A percentile compares a stretch with the other conserved stretches of the same genome.
Conservation (phyloP, 106 monocot species). For the Ottelia alismoides region DNA sequence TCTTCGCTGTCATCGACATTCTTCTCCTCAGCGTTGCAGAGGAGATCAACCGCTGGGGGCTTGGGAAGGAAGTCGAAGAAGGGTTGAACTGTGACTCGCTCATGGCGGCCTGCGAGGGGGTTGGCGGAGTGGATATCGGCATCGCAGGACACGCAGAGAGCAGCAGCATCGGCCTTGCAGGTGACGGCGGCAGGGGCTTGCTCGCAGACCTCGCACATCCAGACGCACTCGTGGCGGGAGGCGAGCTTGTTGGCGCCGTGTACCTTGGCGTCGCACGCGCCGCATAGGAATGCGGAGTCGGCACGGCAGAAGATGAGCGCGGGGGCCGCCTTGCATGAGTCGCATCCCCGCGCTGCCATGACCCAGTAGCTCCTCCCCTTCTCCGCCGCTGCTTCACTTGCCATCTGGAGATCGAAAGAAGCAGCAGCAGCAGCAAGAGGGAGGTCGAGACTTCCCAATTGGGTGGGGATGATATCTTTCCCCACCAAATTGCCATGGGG, state of each 20-base stretch:
- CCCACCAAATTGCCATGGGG: too few species aligned
- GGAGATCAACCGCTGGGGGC: background rate
- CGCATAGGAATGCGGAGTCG: constrained; percentile 33
- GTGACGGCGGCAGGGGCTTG: constrained; percentile 32
- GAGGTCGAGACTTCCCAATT: too few species aligned
- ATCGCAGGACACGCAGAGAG: constrained; percentile 21
- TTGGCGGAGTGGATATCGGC: constrained; percentile 24
- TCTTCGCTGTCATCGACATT: background rate
- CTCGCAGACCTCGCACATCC: constrained; percentile 54
- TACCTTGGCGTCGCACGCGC: constrained; percentile 19
- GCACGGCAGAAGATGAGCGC: constrained; percentile 39
- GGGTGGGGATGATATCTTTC: too few species aligned
- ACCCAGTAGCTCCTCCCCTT: constrained; percentile 22
- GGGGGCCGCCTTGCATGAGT: constrained; percentile 13
- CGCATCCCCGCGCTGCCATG: constrained; percentile 17
- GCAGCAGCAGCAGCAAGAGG: too few species aligned
- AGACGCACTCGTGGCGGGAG: constrained; percentile 34
- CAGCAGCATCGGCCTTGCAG: constrained; percentile 43
- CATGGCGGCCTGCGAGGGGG: constrained; percentile 25
- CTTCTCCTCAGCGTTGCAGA: background rate
- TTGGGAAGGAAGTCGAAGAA: constrained; percentile 13
- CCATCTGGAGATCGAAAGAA: too few species aligned
- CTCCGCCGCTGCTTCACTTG: background rate
- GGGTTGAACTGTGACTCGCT: constrained; percentile 26
- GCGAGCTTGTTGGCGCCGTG: constrained; percentile 37